These are phyloP conservation scores for Curvularia sp. DNA, from an alignment of 2,329 filamentous ascomycete genomes.

Conservation along the genomic window DNA sequence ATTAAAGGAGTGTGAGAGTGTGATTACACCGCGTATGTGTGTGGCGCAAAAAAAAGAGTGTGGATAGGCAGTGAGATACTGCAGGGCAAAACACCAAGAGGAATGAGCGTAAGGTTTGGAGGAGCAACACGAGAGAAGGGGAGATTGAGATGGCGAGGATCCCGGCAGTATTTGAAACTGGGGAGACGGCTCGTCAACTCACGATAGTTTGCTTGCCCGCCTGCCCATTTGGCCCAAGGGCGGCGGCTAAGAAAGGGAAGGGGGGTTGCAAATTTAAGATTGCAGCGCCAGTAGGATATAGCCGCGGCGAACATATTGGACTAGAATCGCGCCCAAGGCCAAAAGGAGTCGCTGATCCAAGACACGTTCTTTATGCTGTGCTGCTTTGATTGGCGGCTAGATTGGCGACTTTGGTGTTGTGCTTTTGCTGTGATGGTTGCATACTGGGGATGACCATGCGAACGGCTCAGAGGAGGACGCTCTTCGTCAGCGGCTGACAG, in stretches of 20 bases:
- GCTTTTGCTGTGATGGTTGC: constrained; percentile 7
- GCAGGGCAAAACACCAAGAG: constrained; percentile 14
- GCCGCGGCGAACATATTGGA: constrained; percentile 16
- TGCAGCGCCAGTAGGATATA: constrained; percentile 23
- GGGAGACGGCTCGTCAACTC: constrained; percentile 15
- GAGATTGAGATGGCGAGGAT: constrained; percentile 22
- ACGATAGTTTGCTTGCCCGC: constrained; percentile 23
- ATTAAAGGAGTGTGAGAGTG: constrained; percentile 11
- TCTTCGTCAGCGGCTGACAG: constrained; percentile 5
- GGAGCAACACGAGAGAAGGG: constrained; percentile 26
- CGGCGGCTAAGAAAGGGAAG: constrained; percentile 27
- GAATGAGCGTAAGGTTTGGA: constrained; percentile 32
- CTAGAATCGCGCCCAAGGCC: constrained; percentile 14
- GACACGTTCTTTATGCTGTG: constrained; percentile 7
- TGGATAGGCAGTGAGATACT: constrained; percentile 26
- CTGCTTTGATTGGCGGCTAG: constrained; percentile 10
- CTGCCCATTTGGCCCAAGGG: constrained; percentile 17
- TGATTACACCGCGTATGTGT: constrained; percentile 8
- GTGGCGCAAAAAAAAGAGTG: constrained; percentile 28
- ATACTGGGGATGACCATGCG: background rate
- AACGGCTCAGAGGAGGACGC: background rate
- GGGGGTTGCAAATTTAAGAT: constrained; percentile 16
- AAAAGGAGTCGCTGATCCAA: constrained; percentile 18
- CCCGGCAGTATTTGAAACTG: constrained; percentile 39
- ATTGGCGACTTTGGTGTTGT: constrained; percentile 11